Conservation (phyloP, 768 basidiomycete species). For the Psilocybe tampanensis region DNA sequence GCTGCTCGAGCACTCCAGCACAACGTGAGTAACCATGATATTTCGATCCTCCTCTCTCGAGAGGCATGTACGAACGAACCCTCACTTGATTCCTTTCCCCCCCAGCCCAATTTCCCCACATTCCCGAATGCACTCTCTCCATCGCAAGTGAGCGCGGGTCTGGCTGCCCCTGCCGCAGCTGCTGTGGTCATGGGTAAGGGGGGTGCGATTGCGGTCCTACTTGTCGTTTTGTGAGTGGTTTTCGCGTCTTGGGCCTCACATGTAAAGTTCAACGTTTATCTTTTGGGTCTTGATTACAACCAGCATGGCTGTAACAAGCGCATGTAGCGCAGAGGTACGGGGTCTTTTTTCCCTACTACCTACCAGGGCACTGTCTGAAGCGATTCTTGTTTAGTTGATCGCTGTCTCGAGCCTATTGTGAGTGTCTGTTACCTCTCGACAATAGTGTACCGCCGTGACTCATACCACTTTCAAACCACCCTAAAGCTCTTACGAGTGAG, state of each 20-base stretch:
- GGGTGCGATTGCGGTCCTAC: constrained; percentile 32
- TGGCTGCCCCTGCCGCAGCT: constrained; percentile 49
- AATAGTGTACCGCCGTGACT: too few relatives aligned
- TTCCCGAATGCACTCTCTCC: constrained; percentile 43
- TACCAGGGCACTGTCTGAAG: too few relatives aligned
- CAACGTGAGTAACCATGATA: constrained; percentile 26
- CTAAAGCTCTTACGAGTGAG: constrained; percentile 48
- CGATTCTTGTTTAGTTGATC: constrained; percentile 44
- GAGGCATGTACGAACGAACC: too few relatives aligned
- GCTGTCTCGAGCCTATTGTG: constrained; percentile 47
- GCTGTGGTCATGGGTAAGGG: constrained; percentile 37
- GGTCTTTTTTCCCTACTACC: neutral
- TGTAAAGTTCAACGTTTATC: too few relatives aligned
- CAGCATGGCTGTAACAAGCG: constrained; percentile 50
- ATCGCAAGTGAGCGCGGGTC: constrained; percentile 41
- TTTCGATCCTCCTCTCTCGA: too few relatives aligned
- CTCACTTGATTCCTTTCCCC: neutral
- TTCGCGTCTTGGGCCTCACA: too few relatives aligned
- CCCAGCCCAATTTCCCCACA: constrained; percentile 53
- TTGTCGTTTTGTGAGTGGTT: constrained; percentile 40
- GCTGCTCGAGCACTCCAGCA: constrained; percentile 37
- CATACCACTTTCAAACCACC: too few relatives aligned
- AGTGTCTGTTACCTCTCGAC: constrained; percentile 17
- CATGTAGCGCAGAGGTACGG: constrained; percentile 39
- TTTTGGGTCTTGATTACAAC: neutral